These are phyloP conservation scores for Lactarius pseudohatsudake DNA, from an alignment of 768 basidiomycete genomes.

Conservation along the genomic window DNA sequence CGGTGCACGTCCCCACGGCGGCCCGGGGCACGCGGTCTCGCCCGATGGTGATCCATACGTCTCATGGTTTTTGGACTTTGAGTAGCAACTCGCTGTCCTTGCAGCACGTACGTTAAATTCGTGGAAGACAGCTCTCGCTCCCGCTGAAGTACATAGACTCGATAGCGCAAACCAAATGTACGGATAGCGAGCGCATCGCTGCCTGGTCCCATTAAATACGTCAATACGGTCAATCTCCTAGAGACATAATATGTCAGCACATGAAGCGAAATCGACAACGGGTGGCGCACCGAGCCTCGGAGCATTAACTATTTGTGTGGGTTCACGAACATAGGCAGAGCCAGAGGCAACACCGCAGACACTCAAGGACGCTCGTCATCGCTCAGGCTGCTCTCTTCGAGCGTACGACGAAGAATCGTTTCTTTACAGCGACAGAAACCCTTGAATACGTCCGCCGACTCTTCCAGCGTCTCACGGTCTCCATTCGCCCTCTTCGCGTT, in stretches of 20 bases:
- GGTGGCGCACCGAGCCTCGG: not conserved
- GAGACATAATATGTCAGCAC: not conserved
- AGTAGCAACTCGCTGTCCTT: not conserved
- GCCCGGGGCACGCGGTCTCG: not conserved
- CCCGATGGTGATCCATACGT: not conserved
- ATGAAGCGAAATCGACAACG: not conserved
- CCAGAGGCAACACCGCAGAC: not conserved
- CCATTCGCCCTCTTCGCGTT: no score
- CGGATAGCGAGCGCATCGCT: not conserved
- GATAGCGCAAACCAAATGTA: not conserved
- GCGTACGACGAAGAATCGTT: conserved; percentile 81
- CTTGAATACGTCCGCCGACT: no score
- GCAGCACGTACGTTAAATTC: not conserved
- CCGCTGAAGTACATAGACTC: not conserved
- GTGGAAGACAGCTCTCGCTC: not conserved
- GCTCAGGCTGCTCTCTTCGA: not conserved
- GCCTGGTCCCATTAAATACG: no score
- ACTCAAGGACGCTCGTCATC: no score
- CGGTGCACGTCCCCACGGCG: not conserved
- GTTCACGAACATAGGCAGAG: not conserved
- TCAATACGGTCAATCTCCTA: not conserved
- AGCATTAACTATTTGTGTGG: not conserved
- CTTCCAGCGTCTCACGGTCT: no score
- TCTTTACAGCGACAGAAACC: conserved; percentile 85
- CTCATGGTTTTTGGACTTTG: not conserved